These are phyloP conservation scores for Naganishia randhawae DNA, from an alignment of 768 basidiomycete species.

Conservation along the genomic window DNA sequence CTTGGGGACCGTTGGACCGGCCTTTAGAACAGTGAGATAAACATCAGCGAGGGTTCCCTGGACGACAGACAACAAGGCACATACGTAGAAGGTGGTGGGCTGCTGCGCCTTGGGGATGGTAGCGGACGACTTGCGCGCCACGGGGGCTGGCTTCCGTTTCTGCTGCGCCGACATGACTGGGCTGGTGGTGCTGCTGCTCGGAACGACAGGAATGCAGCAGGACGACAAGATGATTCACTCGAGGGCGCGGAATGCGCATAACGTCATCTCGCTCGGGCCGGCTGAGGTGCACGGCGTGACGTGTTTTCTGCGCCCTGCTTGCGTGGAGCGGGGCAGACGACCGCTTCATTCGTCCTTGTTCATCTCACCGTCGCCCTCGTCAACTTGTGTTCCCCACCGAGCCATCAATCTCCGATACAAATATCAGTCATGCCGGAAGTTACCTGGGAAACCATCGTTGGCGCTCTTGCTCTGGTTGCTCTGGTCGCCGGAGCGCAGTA, in stretches of 20 bases:
- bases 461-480: conserved; percentile 21
- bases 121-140: conserved; percentile 17
- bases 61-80: not conserved
- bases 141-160: not conserved
- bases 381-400: not conserved
- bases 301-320: no score
- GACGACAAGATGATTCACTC: no score
- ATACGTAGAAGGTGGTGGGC: conserved; percentile 2
- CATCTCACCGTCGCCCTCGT: not conserved
- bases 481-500: conserved; percentile 26
- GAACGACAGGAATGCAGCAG: not conserved
- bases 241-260: no score
- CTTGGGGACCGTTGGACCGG: conserved; percentile 15
- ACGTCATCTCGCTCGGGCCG: no score
- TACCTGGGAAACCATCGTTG: conserved; percentile 26
- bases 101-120: conserved; percentile 14
- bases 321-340: no score
- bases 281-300: no score
- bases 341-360: not conserved
- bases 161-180: not conserved
- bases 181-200: not conserved
- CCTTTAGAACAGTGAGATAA: not conserved
- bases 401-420: not conserved
- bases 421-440: conserved; percentile 27
- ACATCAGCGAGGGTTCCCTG: not conserved